Evolutionary conservation across 257 asterid species (phyloP).

Genomic region (Solanum okadae): DNA sequence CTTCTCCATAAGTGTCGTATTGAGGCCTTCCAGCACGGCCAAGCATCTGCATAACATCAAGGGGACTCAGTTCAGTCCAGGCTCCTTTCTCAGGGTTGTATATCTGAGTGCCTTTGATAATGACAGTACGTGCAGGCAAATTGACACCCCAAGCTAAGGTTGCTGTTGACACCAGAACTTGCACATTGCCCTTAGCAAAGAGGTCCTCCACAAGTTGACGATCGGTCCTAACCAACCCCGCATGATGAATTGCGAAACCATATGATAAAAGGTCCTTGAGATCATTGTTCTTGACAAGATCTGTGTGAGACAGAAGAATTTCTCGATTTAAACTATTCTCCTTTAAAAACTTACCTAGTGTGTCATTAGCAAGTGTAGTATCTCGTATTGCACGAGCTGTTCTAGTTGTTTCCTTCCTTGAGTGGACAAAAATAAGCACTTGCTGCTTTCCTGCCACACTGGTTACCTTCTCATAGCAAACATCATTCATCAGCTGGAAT

Average conservation of each 20-base stretch:
- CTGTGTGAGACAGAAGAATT: conserved; percentile 25
- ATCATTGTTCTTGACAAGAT: conserved; percentile 36
- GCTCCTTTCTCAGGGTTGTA: conserved; percentile 37
- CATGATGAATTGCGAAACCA: conserved; percentile 36
- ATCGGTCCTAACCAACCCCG: conserved; percentile 34
- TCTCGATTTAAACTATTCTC: conserved; percentile 27
- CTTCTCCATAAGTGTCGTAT: conserved; percentile 28
- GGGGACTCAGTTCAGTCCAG: conserved; percentile 34
- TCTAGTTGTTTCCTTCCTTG: conserved; percentile 35
- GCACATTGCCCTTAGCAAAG: conserved; percentile 22
- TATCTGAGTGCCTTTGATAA: conserved; percentile 34
- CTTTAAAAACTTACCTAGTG: conserved; percentile 26
- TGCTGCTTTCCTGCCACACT: conserved; percentile 29
- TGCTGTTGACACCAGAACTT: conserved; percentile 36
- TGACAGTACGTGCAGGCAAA: conserved; percentile 34
- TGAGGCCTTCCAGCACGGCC: conserved; percentile 46
- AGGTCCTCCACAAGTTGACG: conserved; percentile 29
- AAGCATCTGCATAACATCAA: conserved; percentile 40
- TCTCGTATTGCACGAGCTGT: conserved; percentile 35
- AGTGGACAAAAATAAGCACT: conserved; percentile 33
- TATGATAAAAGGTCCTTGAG: conserved; percentile 28
- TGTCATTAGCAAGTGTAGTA: conserved; percentile 29
- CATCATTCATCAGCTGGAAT: conserved; percentile 34
- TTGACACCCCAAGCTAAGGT: conserved; percentile 42
- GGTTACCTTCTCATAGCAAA: conserved; percentile 33